Evolutionary conservation across 2,329 filamentous ascomycete species (phyloP).

Genomic region (Colletotrichum noveboracense): DNA sequence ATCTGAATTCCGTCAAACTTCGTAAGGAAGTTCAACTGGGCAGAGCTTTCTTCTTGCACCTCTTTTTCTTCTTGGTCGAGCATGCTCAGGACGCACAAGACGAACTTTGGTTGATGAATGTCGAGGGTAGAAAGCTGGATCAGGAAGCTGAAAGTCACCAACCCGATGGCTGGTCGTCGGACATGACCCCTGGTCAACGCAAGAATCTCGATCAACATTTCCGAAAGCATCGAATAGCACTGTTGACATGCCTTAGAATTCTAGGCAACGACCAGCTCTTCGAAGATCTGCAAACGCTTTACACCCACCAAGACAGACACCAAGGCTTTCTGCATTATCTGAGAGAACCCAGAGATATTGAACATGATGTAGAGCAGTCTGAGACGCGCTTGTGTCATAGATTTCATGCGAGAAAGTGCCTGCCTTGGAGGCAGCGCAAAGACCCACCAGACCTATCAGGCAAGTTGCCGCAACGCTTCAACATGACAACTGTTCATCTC

Average conservation of each 20-base stretch:
- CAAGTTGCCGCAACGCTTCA: background rate
- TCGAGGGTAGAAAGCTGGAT: background rate
- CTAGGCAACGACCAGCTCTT: background rate
- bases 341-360: background rate
- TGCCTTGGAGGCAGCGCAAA: background rate
- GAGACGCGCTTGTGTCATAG: background rate
- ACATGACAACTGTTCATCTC: background rate
- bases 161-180: background rate
- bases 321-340: background rate
- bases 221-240: background rate
- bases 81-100: background rate
- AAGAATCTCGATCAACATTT: background rate
- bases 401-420: background rate
- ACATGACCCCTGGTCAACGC: background rate
- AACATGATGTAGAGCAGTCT: background rate
- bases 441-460: background rate
- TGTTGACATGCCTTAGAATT: background rate
- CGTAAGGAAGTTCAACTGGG: background rate
- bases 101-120: background rate
- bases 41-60: background rate
- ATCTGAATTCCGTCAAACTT: background rate
- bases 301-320: background rate
- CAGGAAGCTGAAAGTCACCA: background rate
- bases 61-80: background rate
- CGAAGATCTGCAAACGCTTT: background rate